phyloP scores from a whole-genome alignment of 140 eudicot genomes.

The Cichorium intybus region DNA sequence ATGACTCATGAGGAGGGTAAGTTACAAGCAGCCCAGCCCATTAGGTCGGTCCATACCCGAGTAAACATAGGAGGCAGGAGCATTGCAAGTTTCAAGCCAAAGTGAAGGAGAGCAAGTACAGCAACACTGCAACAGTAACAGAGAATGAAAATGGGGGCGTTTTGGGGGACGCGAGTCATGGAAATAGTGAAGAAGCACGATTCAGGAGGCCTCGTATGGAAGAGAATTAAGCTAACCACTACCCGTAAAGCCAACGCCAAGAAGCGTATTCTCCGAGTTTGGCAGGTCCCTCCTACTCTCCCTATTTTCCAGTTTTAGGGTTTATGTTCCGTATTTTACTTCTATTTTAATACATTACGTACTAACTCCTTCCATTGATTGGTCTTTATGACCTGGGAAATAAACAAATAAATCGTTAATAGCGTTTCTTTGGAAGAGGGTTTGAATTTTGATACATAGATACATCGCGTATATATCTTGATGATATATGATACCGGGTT shows the following conservation, averaged over 20 bases:
- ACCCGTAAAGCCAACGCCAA: slow-evolving; percentile 98
- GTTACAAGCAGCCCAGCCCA: not conserved
- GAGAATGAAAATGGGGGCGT: slow-evolving; percentile 35
- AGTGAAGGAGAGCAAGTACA: no score
- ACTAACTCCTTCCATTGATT: not conserved
- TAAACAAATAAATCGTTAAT: not conserved
- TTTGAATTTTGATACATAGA: not conserved
- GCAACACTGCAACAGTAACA: no score
- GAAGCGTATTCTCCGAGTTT: slow-evolving; percentile 88
- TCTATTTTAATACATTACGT: not conserved
- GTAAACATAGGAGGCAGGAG: not conserved
- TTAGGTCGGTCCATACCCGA: not conserved
- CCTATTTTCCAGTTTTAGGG: not conserved
- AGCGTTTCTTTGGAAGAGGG: not conserved
- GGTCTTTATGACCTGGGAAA: not conserved
- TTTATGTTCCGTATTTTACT: not conserved
- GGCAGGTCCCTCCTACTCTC: slow-evolving; percentile 50
- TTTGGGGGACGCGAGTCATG: slow-evolving; percentile 81
- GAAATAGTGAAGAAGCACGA: slow-evolving; percentile 94
- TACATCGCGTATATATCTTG: not conserved
- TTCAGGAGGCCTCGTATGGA: slow-evolving; percentile 88
- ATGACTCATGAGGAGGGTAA: no score
- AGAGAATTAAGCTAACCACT: slow-evolving; percentile 86
- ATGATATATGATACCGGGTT: not conserved
- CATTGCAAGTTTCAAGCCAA: no score